phyloP scores from a whole-genome alignment of 441 rosid genomes.

The Populus hybrid region DNA sequence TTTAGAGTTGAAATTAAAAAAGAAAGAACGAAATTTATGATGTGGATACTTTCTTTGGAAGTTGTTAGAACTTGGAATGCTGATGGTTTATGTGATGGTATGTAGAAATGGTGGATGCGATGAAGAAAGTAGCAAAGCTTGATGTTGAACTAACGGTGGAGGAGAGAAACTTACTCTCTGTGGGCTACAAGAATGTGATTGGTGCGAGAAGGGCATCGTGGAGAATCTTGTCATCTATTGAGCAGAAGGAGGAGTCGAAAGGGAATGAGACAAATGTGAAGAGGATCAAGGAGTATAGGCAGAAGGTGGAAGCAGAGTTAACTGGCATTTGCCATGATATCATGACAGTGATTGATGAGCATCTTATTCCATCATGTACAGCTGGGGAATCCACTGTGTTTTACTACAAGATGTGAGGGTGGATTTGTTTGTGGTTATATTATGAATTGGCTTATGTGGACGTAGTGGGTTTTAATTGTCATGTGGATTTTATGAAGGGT shows the following conservation, averaged over 20 bases:
- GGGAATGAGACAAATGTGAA: slow-evolving; percentile 26
- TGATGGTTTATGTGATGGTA: neutral
- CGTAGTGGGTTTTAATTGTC: neutral
- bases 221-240: slow-evolving; percentile 34
- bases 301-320: slow-evolving; percentile 22
- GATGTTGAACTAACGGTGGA: slow-evolving; percentile 28
- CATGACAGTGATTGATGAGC: slow-evolving; percentile 19
- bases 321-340: slow-evolving; percentile 20
- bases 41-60: neutral
- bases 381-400: slow-evolving; percentile 26
- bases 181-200: slow-evolving; percentile 35
- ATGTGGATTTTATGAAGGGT: neutral
- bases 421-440: neutral
- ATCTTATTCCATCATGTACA: slow-evolving; percentile 20
- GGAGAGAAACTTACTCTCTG: slow-evolving; percentile 34
- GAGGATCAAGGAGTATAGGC: slow-evolving; percentile 29
- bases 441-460: neutral
- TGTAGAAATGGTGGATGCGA: slow-evolving; percentile 35
- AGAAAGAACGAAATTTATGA: neutral
- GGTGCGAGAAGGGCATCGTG: slow-evolving; percentile 30
- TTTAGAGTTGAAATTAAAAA: neutral
- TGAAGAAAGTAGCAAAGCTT: slow-evolving; percentile 26
- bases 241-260: slow-evolving; percentile 29
- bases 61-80: neutral
- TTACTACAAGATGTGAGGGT: slow-evolving; percentile 25